Base-by-base conservation (phyloP, 1,284 basidiomycete genomes). In the Ganoderma sp. region DNA sequence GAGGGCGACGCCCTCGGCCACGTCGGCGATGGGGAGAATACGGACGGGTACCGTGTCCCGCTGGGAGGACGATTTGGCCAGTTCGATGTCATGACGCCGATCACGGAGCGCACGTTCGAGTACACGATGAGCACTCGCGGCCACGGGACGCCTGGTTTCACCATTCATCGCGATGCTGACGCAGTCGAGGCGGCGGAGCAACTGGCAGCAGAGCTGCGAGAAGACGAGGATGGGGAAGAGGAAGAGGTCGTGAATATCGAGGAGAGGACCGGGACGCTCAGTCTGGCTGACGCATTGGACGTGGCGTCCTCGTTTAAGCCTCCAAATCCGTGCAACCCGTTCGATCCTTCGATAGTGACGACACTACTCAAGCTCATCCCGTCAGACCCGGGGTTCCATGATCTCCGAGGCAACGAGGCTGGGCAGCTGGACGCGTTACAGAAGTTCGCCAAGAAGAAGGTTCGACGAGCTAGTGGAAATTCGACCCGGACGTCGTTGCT, bases 31-130 rank as follows among this genome's bases (percentile, higher is more conserved):
- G 68, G 71, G n/a, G 69, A 74, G 10, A 81, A 83, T 5, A 83
- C 84, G 48, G 81, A 78, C 17, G 81, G 81, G 67, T 83, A 81
- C 59, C 82, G 83, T 6, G 82, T 84, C 10, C 90, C 90, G 22
- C 82, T 91, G 67, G 90, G 91, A 32, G 89, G 91, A 14, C 87
- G 92, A 60, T 90, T 92, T 74, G 92, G 91, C 32, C 84, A 84
- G 67, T 92, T 95, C 80, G 90, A 94, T 74, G 88, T 94, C 65
- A 95, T 98, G 93, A 98, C 96, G 12, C 96, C 96, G 1, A 97
- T 98, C 76, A 94, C 94, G 4, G 97, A 98, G 80, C 85, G 96
- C 50, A 98, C 96, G 6, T 88, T 88, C 75, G 97, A 98, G 78
- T 96, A 87, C 77, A 94, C 92, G 3, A 84, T 82, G 52, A 89